Base-by-base conservation (phyloP, 2,329 filamentous ascomycete species). In the Trichoderma breve region DNA sequence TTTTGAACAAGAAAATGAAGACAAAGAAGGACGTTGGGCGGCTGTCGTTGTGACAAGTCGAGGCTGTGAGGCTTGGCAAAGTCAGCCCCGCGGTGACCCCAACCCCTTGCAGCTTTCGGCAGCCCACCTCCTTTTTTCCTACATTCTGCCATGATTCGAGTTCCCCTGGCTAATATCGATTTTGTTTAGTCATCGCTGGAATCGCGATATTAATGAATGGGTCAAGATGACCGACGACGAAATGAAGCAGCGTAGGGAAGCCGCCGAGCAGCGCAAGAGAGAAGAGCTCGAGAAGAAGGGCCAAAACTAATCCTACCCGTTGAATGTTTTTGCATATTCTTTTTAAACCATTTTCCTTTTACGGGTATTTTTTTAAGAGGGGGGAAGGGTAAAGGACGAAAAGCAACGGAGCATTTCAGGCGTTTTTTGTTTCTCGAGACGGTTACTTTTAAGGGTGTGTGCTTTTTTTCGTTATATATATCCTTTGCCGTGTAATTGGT, bases 191-290 rank as follows among this genome's bases (percentile, higher is more conserved):
- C 90, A 92, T 78, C 81, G 79, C 39, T 92, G 90, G 90, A 81
- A 87, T 58, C 81, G 86, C 4, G 83, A 87, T 28, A 79, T 83
- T 58, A 89, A 88, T 76, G 84, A 89, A 75, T 92, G 90, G 90
- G 78, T 90, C 47, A 87, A 85, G 76, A 80, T 80, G 72, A 75
- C 76, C 69, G 78, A 77, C 55, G 76, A 78, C 7, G 76, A 79
- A 32, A 71, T 75, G 47, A 71, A 77, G 8, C 73, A 76, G 58
- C 76, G 77, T 53, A 74, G 75, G 12, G 73, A 75, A 28, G 74
- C 73, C 2, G 79, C 78, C 39, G 58, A 68, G 11, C 76, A 79
- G 70, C 75, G 76, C 65, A 79, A 80, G 73, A 28, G 53, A n/a
- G 51, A 58, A 28, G 64, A 43, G 47, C 30, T 24, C 15, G 47